Evolutionary conservation across 2,329 filamentous ascomycete species (phyloP).

Genomic region (Colletotrichum abscissum): DNA sequence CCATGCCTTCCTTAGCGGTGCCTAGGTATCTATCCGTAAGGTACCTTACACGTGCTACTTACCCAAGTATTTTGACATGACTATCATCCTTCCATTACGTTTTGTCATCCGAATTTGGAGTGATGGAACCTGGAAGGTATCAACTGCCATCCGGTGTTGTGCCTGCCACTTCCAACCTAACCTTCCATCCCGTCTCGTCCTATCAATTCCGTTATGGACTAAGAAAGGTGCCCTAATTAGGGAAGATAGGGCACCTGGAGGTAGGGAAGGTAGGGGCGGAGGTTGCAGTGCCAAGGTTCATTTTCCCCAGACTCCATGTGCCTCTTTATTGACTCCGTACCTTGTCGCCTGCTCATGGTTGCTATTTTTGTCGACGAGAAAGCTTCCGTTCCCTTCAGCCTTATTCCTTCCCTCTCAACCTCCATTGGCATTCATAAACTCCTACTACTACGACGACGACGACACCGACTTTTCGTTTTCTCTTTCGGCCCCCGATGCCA

Average conservation of each 20-base stretch:
- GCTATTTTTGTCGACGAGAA: background rate
- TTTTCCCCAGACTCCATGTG: no score
- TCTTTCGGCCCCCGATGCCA: background rate
- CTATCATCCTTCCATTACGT: background rate
- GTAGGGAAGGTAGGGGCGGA: no score
- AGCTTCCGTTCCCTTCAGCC: background rate
- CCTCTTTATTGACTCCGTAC: no score
- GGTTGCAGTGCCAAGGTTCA: background rate
- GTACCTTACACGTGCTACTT: no score
- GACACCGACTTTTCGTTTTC: background rate
- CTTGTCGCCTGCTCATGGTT: background rate
- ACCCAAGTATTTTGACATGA: background rate
- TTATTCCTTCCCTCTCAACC: background rate
- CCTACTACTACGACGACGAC: background rate
- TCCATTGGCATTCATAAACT: background rate
- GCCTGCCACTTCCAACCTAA: background rate
- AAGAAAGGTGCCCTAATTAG: background rate
- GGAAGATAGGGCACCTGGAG: no score
- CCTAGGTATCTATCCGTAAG: no score
- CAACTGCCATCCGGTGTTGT: background rate
- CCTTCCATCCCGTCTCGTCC: background rate
- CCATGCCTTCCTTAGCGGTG: background rate
- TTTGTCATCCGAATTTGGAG: background rate
- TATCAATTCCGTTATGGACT: background rate
- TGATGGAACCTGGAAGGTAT: no score